Evolutionary conservation across 2,329 filamentous ascomycete genomes (phyloP).

Genomic region (Xylariales sp.): DNA sequence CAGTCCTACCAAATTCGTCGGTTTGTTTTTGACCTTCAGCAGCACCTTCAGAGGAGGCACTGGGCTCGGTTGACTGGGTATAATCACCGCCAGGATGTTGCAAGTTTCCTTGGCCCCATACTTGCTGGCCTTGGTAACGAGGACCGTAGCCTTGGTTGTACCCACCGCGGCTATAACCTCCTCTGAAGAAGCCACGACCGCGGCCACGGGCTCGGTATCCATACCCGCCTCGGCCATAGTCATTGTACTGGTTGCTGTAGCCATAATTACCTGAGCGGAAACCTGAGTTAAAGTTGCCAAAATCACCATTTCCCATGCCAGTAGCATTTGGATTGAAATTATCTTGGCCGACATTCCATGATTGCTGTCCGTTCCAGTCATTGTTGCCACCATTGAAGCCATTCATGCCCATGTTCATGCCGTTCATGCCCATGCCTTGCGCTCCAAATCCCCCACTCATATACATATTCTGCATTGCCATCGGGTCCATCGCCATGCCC

Average conservation of each 20-base stretch:
- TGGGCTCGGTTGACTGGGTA: constrained; percentile 14
- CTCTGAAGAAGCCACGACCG: constrained; percentile 47
- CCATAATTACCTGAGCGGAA: constrained; percentile 81
- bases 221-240: constrained; percentile 67
- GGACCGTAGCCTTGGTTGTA: constrained; percentile 41
- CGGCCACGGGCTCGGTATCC: constrained; percentile 65
- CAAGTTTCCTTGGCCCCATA: constrained; percentile 19
- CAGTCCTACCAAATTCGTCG: constrained; percentile 35
- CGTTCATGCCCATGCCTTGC: constrained; percentile 68
- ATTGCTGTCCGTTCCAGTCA: constrained; percentile 77
- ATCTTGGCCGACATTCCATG: constrained; percentile 85
- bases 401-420: constrained; percentile 73
- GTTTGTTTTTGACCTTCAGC: constrained; percentile 19
- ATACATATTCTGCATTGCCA: constrained; percentile 70
- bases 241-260: constrained; percentile 71
- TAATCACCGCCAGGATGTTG: constrained; percentile 14
- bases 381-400: constrained; percentile 67
- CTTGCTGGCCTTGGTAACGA: constrained; percentile 13
- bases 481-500: constrained; percentile 82
- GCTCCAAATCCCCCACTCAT: constrained; percentile 73
- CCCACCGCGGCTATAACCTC: constrained; percentile 54
- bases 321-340: constrained; percentile 85
- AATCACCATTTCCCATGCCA: constrained; percentile 77
- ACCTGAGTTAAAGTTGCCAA: constrained; percentile 73
- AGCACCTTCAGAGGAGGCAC: constrained; percentile 13